A percentile compares a stretch with the other conserved stretches of the same genome.
Evolutionary conservation across 495 filamentous ascomycete species (phyloP).

Genomic region (Oidiodendron maius): DNA sequence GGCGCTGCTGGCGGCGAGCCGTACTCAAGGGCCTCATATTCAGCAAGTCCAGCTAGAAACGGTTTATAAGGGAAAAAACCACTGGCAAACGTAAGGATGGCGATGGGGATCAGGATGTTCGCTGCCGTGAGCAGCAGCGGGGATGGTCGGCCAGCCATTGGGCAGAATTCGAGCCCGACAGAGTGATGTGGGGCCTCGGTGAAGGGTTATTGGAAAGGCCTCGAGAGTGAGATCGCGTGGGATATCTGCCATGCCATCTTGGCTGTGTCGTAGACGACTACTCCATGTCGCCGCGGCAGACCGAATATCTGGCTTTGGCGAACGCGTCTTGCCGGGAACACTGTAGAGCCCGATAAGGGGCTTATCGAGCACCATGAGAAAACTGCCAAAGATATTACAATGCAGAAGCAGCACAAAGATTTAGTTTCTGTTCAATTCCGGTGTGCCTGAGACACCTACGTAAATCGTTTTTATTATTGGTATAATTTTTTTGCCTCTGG

Average conservation of each 20-base stretch:
- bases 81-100: constrained; percentile 75
- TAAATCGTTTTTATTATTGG: too few relatives aligned
- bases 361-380: too few relatives aligned
- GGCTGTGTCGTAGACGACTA: too few relatives aligned
- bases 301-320: constrained; percentile 17
- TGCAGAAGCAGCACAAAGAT: too few relatives aligned
- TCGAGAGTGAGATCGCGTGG: too few relatives aligned
- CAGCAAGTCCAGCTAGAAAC: constrained; percentile 76
- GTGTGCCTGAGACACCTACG: too few relatives aligned
- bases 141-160: constrained; percentile 14
- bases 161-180: not conserved
- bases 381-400: too few relatives aligned
- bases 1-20: constrained; percentile 48
- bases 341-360: constrained; percentile 12
- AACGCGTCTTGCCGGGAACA: constrained; percentile 4
- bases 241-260: too few relatives aligned
- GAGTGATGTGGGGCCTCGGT: too few relatives aligned
- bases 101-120: constrained; percentile 72
- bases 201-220: too few relatives aligned
- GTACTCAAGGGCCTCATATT: constrained; percentile 45
- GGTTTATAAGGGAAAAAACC: constrained; percentile 99
- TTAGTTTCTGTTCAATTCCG: too few relatives aligned
- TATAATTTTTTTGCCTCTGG: too few relatives aligned
- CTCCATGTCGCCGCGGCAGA: constrained; percentile 1
- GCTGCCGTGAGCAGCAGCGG: constrained; percentile 45